A percentile compares a stretch with the other conserved stretches of the same genome.
phyloP scores from a whole-genome alignment of 2,329 filamentous ascomycete genomes.

The Neophaeococcomyces mojaviensis region DNA sequence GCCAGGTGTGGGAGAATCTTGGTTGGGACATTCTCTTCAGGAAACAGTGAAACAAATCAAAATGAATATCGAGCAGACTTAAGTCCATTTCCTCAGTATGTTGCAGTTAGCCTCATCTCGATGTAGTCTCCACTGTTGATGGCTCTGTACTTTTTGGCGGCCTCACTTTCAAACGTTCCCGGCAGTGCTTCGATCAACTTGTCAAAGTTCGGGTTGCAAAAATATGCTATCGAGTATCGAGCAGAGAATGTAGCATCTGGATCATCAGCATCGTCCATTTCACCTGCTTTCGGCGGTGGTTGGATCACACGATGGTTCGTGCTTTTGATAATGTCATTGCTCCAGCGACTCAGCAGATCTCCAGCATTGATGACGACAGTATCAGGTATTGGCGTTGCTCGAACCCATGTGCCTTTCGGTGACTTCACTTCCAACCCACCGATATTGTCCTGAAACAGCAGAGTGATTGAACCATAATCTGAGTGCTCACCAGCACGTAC shows the following conservation, averaged over 20 bases:
- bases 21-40: conserved; percentile 48
- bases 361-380: conserved; percentile 86
- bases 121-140: conserved; percentile 78
- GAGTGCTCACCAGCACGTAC: conserved; percentile 74
- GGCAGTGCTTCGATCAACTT: conserved; percentile 71
- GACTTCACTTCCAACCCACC: conserved; percentile 57
- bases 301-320: conserved; percentile 87
- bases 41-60: neutral
- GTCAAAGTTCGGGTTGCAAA: conserved; percentile 79
- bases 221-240: conserved; percentile 83
- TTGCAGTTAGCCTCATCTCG: conserved; percentile 67
- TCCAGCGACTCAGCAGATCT: conserved; percentile 79
- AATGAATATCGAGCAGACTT: neutral
- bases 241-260: conserved; percentile 49
- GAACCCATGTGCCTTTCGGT: conserved; percentile 68
- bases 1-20: conserved; percentile 50
- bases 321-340: conserved; percentile 83
- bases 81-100: conserved; percentile 43
- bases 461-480: conserved; percentile 50
- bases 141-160: conserved; percentile 65
- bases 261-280: conserved; percentile 40
- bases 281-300: conserved; percentile 52
- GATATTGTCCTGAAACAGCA: conserved; percentile 49
- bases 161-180: conserved; percentile 59
- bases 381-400: conserved; percentile 72